Conservation (phyloP, 2,329 filamentous ascomycete genomes). For the Aspergillus texensis region DNA sequence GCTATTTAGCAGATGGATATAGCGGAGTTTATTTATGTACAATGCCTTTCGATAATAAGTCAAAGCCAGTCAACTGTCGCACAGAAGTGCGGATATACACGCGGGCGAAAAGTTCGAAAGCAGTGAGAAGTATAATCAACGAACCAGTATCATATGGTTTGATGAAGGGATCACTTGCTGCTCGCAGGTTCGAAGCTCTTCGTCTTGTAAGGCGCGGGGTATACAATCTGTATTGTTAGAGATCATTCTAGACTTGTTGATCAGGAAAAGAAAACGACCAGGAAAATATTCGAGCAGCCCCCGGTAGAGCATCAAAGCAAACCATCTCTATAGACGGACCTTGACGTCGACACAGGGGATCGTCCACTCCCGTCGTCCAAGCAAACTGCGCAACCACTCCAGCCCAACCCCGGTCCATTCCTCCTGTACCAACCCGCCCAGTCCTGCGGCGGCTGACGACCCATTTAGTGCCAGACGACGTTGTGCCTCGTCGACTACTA, state of each 20-base stretch:
- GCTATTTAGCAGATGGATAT: background rate
- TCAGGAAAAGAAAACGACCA: background rate
- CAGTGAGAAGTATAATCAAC: background rate
- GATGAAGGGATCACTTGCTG: background rate
- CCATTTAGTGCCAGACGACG: slow-evolving; percentile 36
- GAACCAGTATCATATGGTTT: background rate
- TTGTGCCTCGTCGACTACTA: slow-evolving; percentile 64
- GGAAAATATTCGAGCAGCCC: background rate
- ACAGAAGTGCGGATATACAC: background rate
- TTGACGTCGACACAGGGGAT: slow-evolving; percentile 90
- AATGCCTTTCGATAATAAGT: background rate
- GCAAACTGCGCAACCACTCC: slow-evolving; percentile 80
- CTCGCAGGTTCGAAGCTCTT: background rate
- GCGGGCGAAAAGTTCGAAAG: background rate
- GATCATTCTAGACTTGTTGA: background rate
- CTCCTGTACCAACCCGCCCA: slow-evolving; percentile 44
- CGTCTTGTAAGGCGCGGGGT: background rate
- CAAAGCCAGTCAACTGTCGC: background rate
- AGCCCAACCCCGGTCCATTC: slow-evolving; percentile 78
- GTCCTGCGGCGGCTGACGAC: slow-evolving; percentile 23
- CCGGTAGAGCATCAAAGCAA: background rate
- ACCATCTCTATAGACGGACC: slow-evolving; percentile 64
- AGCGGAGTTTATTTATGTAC: background rate
- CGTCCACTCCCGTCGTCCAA: slow-evolving; percentile 85
- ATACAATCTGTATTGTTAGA: background rate